These are phyloP conservation scores for Aspergillus pseudoglaucus DNA, from an alignment of 2,329 filamentous ascomycete genomes.

Conservation along the genomic window DNA sequence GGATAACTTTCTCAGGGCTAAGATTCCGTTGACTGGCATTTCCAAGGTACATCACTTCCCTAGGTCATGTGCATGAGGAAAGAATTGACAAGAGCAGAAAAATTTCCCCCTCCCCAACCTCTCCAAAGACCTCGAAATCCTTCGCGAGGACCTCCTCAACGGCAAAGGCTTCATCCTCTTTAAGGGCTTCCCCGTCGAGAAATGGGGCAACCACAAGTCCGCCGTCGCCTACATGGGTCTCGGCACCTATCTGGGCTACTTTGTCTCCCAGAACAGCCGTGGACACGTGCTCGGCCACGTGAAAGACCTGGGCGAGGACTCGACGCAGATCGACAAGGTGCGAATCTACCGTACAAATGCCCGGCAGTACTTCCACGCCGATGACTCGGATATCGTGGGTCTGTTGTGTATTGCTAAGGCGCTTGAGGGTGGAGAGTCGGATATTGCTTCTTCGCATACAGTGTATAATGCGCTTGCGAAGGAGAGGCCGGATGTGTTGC, in stretches of 20 bases:
- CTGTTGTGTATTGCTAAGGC: slow-evolving; percentile 74
- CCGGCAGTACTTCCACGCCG: slow-evolving; percentile 75
- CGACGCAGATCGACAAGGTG: slow-evolving; percentile 73
- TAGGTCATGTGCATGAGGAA: not conserved
- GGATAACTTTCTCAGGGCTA: slow-evolving; percentile 61
- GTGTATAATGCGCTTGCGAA: slow-evolving; percentile 75
- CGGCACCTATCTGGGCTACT: slow-evolving; percentile 78
- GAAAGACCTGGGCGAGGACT: slow-evolving; percentile 79
- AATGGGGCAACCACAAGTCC: slow-evolving; percentile 73
- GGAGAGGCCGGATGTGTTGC: slow-evolving; percentile 71
- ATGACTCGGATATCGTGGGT: slow-evolving; percentile 76
- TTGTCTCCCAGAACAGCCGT: slow-evolving; percentile 75
- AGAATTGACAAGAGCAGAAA: slow-evolving; percentile 24
- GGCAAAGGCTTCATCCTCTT: slow-evolving; percentile 88
- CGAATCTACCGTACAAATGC: slow-evolving; percentile 87
- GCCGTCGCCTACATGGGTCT: slow-evolving; percentile 89
- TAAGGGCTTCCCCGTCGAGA: slow-evolving; percentile 70
- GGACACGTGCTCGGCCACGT: slow-evolving; percentile 86
- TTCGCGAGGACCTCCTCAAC: slow-evolving; percentile 64
- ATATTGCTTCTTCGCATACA: slow-evolving; percentile 69
- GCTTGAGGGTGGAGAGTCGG: slow-evolving; percentile 75
- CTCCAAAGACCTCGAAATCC: slow-evolving; percentile 45
- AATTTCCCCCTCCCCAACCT: slow-evolving; percentile 59
- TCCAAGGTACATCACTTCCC: slow-evolving; percentile 41
- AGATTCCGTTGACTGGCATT: slow-evolving; percentile 65